phyloP scores from a whole-genome alignment of 1,139 yeast genomes.

The Nakaseomyces glabratus region DNA sequence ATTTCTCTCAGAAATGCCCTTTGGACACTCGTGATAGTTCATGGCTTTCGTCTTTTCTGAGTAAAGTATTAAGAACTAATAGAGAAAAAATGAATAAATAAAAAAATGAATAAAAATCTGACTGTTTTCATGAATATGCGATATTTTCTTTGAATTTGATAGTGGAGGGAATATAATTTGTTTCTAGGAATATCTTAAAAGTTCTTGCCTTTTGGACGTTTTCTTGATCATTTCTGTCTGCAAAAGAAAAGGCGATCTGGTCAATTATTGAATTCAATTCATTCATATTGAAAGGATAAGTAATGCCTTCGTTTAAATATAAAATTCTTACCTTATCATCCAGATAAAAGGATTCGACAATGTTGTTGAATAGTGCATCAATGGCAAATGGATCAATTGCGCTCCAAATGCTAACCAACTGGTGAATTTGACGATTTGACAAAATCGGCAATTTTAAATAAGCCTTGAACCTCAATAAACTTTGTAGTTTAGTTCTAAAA shows the following conservation, averaged over 20 bases:
- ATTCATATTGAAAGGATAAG: slow-evolving; percentile 16
- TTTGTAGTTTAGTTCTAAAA: slow-evolving; percentile 17
- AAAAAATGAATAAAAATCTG: no score
- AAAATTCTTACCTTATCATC: slow-evolving; percentile 16
- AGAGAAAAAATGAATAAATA: no score
- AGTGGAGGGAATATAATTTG: slow-evolving; percentile 4
- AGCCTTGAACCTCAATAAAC: slow-evolving; percentile 22
- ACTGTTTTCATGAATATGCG: slow-evolving; percentile 6
- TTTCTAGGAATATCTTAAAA: slow-evolving; percentile 12
- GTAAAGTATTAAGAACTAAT: no score
- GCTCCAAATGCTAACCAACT: slow-evolving; percentile 23
- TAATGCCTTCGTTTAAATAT: slow-evolving; percentile 17
- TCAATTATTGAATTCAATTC: slow-evolving; percentile 14
- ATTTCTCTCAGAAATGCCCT: no score
- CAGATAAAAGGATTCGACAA: slow-evolving; percentile 26
- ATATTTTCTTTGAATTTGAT: slow-evolving; percentile 1
- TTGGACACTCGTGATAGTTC: no score
- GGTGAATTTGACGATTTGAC: slow-evolving; percentile 15
- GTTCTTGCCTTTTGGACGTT: slow-evolving; percentile 14
- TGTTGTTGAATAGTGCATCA: slow-evolving; percentile 26
- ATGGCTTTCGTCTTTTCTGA: no score
- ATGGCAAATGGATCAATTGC: slow-evolving; percentile 16
- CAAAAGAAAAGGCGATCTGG: slow-evolving; percentile 14
- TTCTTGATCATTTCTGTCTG: slow-evolving; percentile 13
- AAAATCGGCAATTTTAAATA: slow-evolving; percentile 20